These are phyloP conservation scores for Phaeosphaeria sp. DNA, from an alignment of 2,329 filamentous ascomycete genomes.

Conservation along the genomic window DNA sequence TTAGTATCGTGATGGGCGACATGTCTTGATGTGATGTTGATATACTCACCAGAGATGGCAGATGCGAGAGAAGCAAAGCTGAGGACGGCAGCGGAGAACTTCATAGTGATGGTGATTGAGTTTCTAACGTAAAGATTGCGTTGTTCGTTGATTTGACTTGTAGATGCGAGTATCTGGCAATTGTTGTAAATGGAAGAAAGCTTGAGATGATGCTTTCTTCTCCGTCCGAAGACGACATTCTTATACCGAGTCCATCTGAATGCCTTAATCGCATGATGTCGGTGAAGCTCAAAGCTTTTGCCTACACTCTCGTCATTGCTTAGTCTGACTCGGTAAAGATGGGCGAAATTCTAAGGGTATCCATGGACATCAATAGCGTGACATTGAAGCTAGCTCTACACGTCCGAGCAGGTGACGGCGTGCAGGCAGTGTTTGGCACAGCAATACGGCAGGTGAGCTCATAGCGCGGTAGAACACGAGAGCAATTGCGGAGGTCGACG, in stretches of 20 bases:
- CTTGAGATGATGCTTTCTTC: conserved; percentile 25
- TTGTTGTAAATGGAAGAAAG: conserved; percentile 8
- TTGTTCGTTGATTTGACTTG: not conserved
- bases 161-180: conserved; percentile 3
- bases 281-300: conserved; percentile 18
- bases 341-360: conserved; percentile 25
- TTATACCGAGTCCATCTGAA: conserved; percentile 32
- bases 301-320: conserved; percentile 25
- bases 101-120: conserved; percentile 33
- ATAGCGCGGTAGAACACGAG: conserved; percentile 39
- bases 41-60: conserved; percentile 39
- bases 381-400: conserved; percentile 23
- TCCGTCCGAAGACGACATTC: conserved; percentile 13
- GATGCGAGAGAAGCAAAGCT: conserved; percentile 38
- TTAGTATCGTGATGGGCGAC: conserved; percentile 3
- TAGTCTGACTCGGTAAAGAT: conserved; percentile 27
- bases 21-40: not conserved
- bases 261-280: conserved; percentile 14
- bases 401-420: conserved; percentile 37
- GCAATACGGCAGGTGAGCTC: conserved; percentile 37
- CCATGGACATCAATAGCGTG: conserved; percentile 28
- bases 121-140: not conserved
- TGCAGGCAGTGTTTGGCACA: conserved; percentile 19
- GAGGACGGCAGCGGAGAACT: conserved; percentile 39
- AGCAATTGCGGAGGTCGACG: conserved; percentile 27